Evolutionary conservation across 306 rosid species (phyloP).

Genomic region (Sphenostylis stenocarpa): DNA sequence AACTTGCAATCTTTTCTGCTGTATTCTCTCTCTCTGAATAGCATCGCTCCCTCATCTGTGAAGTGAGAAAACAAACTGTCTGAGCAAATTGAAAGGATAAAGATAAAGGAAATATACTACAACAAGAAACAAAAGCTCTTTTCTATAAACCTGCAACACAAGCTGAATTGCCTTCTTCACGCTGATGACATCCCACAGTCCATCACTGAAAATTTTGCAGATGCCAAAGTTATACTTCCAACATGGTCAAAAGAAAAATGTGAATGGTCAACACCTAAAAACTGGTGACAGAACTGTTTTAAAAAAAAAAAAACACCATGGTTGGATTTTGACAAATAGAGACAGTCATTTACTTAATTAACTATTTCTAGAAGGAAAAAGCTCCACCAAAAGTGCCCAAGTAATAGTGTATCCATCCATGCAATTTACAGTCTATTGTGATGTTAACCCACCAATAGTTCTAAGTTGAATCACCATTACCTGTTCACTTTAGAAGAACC

Average conservation of each 20-base stretch:
- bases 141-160: slow-evolving; percentile 64
- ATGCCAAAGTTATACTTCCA: slow-evolving; percentile 15
- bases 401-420: background rate
- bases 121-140: background rate
- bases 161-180: slow-evolving; percentile 76
- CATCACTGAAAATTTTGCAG: slow-evolving; percentile 69
- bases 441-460: background rate
- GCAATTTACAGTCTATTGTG: background rate
- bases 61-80: slow-evolving; percentile 21
- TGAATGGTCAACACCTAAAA: background rate
- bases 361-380: slow-evolving; percentile 24
- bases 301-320: background rate
- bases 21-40: slow-evolving; percentile 46
- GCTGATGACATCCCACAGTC: slow-evolving; percentile 91
- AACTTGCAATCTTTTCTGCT: slow-evolving; percentile 79
- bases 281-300: background rate
- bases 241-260: slow-evolving; percentile 6
- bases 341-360: slow-evolving; percentile 12
- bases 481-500: background rate
- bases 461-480: background rate
- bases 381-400: background rate
- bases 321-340: slow-evolving; percentile 1
- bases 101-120: background rate
- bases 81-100: background rate
- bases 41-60: slow-evolving; percentile 67